A percentile compares a stretch with the other conserved stretches of the same genome.
These are phyloP conservation scores for Aureobasidium leucospermi DNA, from an alignment of 2,329 filamentous ascomycete genomes.

Conservation along the genomic window DNA sequence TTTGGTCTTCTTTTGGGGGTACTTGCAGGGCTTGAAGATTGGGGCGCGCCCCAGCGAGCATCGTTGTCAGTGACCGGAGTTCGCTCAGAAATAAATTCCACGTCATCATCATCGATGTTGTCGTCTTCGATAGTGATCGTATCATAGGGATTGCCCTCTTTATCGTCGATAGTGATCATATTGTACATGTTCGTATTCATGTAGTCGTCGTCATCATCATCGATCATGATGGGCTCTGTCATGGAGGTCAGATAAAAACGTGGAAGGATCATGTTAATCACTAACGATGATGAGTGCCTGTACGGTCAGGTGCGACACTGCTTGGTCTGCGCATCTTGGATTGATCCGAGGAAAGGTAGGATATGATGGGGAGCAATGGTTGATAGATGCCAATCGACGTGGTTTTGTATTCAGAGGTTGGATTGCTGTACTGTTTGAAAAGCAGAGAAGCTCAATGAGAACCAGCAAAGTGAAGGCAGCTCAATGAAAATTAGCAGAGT, in stretches of 20 bases:
- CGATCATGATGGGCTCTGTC: constrained; percentile 6
- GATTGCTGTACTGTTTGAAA: too few species aligned
- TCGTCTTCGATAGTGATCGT: constrained; percentile 6
- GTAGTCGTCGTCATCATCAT: background rate
- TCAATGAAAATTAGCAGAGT: too few species aligned
- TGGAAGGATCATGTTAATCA: too few species aligned
- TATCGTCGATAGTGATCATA: background rate
- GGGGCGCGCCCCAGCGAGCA: background rate
- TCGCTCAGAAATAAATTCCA: background rate
- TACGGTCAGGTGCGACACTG: background rate
- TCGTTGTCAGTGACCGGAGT: background rate
- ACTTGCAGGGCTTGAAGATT: background rate
- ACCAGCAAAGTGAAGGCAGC: background rate
- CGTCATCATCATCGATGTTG: constrained; percentile 15
- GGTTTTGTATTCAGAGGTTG: background rate
- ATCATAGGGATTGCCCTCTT: background rate
- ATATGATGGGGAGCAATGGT: background rate
- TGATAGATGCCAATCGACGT: background rate
- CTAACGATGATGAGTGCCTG: background rate
- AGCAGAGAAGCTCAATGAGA: background rate
- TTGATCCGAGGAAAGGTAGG: background rate
- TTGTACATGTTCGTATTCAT: background rate
- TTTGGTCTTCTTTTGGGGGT: background rate
- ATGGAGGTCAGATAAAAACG: background rate
- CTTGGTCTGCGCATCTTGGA: background rate